A percentile compares a stretch with the other conserved stretches of the same genome.
These are phyloP conservation scores for Tranzscheliella williamsii DNA, from an alignment of 1,284 basidiomycete genomes.

Conservation along the genomic window DNA sequence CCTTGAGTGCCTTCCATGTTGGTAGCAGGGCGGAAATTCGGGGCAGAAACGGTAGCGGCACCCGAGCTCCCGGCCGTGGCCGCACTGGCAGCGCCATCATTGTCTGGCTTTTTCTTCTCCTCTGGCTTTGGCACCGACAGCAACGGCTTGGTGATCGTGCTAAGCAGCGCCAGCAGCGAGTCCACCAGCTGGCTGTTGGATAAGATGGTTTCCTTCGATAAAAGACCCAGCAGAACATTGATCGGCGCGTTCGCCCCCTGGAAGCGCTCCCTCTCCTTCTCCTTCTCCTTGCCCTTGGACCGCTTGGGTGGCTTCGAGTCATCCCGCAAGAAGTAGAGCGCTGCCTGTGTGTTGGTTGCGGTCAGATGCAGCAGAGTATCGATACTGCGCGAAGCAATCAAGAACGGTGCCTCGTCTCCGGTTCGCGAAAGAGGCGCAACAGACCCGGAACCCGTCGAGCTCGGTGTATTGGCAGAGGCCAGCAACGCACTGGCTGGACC, in stretches of 20 bases:
- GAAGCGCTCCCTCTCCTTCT: constrained; percentile 20
- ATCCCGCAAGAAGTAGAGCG: constrained; percentile 56
- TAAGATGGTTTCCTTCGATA: constrained; percentile 54
- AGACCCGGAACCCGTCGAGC: constrained; percentile 3
- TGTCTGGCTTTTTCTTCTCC: constrained; percentile 10
- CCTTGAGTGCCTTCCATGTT: not conserved
- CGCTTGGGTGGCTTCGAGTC: constrained; percentile 44
- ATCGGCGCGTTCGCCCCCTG: constrained; percentile 41
- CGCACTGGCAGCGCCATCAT: not conserved
- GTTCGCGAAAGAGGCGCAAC: constrained; percentile 53
- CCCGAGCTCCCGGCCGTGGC: constrained; percentile 3
- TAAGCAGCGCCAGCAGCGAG: constrained; percentile 52
- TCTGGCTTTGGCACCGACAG: constrained; percentile 11
- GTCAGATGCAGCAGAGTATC: constrained; percentile 55
- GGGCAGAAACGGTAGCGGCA: not conserved
- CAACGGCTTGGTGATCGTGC: constrained; percentile 55
- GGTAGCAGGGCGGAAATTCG: not conserved
- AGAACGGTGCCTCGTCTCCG: constrained; percentile 59
- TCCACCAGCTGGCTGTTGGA: constrained; percentile 54
- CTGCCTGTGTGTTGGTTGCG: constrained; percentile 45
- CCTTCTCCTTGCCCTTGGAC: constrained; percentile 49
- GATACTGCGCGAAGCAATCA: constrained; percentile 57
- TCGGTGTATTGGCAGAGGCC: constrained; percentile 3
- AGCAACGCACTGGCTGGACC: constrained; percentile 20
- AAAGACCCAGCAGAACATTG: constrained; percentile 49